Conservation (phyloP, 2,329 filamentous ascomycete species). For the Aspergillus alliaceus region DNA sequence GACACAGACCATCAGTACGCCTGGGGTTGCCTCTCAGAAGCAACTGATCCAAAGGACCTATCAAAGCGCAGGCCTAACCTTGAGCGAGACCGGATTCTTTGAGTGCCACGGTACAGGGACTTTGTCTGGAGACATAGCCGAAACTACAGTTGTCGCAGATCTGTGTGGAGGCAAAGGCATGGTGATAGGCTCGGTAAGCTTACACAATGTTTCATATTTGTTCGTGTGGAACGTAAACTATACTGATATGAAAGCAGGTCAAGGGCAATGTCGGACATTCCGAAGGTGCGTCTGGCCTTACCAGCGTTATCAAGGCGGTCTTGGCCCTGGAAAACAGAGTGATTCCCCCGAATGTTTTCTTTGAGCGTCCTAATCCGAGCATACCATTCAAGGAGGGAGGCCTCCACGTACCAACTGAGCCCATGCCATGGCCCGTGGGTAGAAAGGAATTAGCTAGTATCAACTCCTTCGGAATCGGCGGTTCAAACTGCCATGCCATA, state of each 20-base stretch:
- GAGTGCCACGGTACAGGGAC: constrained; percentile 18
- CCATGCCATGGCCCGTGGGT: constrained; percentile 17
- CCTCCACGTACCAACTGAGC: constrained; percentile 16
- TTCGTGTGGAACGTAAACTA: too few species aligned
- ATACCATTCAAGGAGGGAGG: constrained; percentile 13
- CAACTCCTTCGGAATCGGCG: constrained; percentile 43
- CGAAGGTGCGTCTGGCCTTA: constrained; percentile 25
- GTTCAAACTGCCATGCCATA: constrained; percentile 29
- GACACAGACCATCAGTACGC: too few species aligned
- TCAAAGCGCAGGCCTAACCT: too few species aligned
- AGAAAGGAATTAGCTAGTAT: constrained; percentile 38
- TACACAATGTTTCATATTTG: too few species aligned
- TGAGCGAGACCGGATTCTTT: constrained; percentile 12
- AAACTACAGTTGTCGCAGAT: not conserved
- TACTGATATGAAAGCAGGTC: too few species aligned
- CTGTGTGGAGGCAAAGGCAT: too few species aligned
- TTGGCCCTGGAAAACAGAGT: constrained; percentile 38
- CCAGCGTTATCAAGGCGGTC: constrained; percentile 28
- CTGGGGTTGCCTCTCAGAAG: too few species aligned
- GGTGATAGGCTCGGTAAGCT: too few species aligned
- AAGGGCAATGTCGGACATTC: constrained; percentile 27
- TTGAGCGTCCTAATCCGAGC: constrained; percentile 24
- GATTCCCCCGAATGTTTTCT: constrained; percentile 23
- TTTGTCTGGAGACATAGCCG: constrained; percentile 5
- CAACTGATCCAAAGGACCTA: too few species aligned